Conservation (phyloP, 805 yeast species). For the Wickerhamiella australiensis region DNA sequence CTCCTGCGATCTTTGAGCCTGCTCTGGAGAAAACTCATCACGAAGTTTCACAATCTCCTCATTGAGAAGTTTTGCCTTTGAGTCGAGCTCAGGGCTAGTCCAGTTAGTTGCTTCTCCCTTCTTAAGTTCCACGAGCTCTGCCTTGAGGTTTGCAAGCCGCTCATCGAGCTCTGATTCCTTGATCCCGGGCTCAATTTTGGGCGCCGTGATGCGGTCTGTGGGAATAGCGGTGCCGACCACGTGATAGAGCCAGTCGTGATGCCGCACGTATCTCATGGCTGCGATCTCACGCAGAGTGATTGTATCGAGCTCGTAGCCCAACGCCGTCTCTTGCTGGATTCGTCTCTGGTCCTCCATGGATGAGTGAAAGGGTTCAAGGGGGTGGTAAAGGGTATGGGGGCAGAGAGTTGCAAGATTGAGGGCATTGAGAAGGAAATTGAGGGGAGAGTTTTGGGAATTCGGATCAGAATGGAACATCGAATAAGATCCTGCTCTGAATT, state of each 20-base stretch:
- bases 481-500: no score
- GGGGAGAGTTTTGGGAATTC: no score
- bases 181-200: slow-evolving; percentile 14
- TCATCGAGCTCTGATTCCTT: slow-evolving; percentile 47
- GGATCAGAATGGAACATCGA: no score
- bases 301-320: slow-evolving; percentile 33
- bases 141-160: slow-evolving; percentile 17
- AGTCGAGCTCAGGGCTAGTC: slow-evolving; percentile 16
- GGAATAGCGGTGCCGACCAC: slow-evolving; percentile 30
- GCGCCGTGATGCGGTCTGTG: slow-evolving; percentile 20
- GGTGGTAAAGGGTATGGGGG: background rate
- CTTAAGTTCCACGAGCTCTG: slow-evolving; percentile 24
- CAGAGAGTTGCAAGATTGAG: no score
- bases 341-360: slow-evolving; percentile 14
- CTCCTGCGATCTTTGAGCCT: slow-evolving; percentile 13
- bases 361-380: background rate
- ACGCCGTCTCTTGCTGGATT: slow-evolving; percentile 21
- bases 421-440: no score
- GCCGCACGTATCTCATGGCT: slow-evolving; percentile 32
- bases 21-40: slow-evolving; percentile 23
- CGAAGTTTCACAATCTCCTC: slow-evolving; percentile 23
- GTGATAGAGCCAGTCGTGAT: slow-evolving; percentile 36
- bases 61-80: slow-evolving; percentile 19
- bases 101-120: slow-evolving; percentile 17
- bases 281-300: slow-evolving; percentile 34